Evolutionary conservation across 441 rosid species (phyloP).

Genomic region (Mallotus japonicus): DNA sequence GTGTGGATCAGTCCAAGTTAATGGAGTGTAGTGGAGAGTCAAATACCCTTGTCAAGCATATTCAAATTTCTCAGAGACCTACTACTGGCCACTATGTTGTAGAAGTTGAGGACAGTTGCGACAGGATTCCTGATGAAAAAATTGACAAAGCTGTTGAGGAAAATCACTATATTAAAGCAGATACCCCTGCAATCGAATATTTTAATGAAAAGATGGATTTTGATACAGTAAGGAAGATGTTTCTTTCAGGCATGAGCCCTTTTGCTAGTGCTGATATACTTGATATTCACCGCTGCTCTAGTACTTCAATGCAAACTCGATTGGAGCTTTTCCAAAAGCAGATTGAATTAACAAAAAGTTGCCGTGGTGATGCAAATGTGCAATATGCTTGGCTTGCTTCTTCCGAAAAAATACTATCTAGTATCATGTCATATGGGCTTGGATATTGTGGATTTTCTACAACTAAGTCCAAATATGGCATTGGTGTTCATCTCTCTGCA

Average conservation of each 20-base stretch:
- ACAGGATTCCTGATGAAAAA: slow-evolving; percentile 42
- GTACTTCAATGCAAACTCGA: slow-evolving; percentile 47
- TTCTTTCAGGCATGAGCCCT: slow-evolving; percentile 49
- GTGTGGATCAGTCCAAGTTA: slow-evolving; percentile 47
- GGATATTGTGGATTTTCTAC: slow-evolving; percentile 58
- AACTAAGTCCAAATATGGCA: slow-evolving; percentile 56
- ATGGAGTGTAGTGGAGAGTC: slow-evolving; percentile 85
- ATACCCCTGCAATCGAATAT: slow-evolving; percentile 17
- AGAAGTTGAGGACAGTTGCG: slow-evolving; percentile 48
- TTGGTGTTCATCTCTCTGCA: slow-evolving; percentile 76
- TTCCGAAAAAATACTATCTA: slow-evolving; percentile 46
- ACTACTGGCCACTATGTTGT: slow-evolving; percentile 25
- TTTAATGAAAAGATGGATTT: slow-evolving; percentile 37
- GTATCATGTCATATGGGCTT: slow-evolving; percentile 53
- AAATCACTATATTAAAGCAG: slow-evolving; percentile 26
- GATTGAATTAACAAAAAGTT: slow-evolving; percentile 57
- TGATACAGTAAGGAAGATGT: slow-evolving; percentile 49
- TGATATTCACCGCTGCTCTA: slow-evolving; percentile 47
- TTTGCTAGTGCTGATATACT: slow-evolving; percentile 40
- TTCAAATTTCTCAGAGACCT: slow-evolving; percentile 43
- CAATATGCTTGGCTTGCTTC: slow-evolving; percentile 89
- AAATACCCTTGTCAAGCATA: slow-evolving; percentile 42
- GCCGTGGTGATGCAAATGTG: slow-evolving; percentile 82
- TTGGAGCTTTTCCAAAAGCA: slow-evolving; percentile 74
- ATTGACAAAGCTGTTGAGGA: slow-evolving; percentile 36